Evolutionary conservation across 768 basidiomycete genomes (phyloP), one percentile per base, ranked within the genome.

Genomic region (Suillus bovinus): DNA sequence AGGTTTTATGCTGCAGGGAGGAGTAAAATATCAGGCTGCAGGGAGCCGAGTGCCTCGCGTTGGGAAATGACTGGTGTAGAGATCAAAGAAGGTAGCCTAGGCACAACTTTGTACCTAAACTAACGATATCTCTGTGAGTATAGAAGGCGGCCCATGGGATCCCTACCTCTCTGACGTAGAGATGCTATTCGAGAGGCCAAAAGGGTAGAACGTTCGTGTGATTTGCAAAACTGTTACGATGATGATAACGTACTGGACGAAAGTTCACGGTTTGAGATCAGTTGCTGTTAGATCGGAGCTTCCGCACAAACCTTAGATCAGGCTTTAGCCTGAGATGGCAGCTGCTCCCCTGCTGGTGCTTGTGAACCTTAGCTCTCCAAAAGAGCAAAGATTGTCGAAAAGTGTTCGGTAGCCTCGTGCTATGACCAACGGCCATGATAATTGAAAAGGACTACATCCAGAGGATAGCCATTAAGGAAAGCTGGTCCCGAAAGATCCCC

Each of bases 221-320:
- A 53, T 22, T 50, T 29, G 27, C 29, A 22, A 47, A 7, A 24
- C 11, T 24, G 46, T 47, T 22, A 47, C 22, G 46, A 49, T 36
- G 41, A 50, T 54, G 53, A 54, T 54, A 54, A 55, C 34, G 54
- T 36, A 24, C n/a, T n/a, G n/a, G 14, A 24, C 34, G 33, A 36
- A 50, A 17, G 22, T 55, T 55, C 54, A 38, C 54, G 54, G 50
- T n/a, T 34, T 59, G 31, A 54, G 73, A 72, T 73, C 67, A 69
- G 44, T 63, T 44, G 27, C 64, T 44, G 27, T 41, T 53, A 54
- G 72, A 74, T 74, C 73, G 72, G 71, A 71, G 74, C 72, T 74
- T 61, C 61, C 11, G 61, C 46, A 60, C 34, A 71, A 76, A 74
- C 68, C 53, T 71, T 76, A 74, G 73, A 74, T 74, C 74, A 52